Conservation (phyloP, 2,329 filamentous ascomycete genomes). For the Clarireedia paspali region DNA sequence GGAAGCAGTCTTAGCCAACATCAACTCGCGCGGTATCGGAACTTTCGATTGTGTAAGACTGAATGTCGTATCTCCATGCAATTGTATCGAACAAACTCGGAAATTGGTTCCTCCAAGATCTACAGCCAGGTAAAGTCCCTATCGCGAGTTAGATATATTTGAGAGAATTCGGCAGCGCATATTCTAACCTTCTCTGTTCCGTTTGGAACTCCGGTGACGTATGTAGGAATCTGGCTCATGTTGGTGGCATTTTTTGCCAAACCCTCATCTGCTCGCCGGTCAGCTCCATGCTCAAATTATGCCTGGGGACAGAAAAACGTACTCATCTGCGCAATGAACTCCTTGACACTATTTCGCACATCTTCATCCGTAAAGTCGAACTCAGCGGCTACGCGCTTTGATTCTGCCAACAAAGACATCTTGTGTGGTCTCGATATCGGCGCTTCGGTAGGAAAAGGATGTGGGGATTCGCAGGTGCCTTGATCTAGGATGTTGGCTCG, state of each 20-base stretch:
- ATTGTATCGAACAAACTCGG: slow-evolving; percentile 87
- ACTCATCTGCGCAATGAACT: slow-evolving; percentile 85
- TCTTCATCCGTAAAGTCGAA: slow-evolving; percentile 78
- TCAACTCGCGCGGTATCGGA: slow-evolving; percentile 79
- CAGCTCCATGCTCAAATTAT: slow-evolving; percentile 16
- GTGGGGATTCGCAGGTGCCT: slow-evolving; percentile 46
- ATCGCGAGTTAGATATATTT: background rate
- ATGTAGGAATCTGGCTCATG: slow-evolving; percentile 93
- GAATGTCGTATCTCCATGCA: slow-evolving; percentile 94
- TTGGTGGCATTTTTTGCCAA: slow-evolving; percentile 69
- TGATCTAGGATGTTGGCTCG: slow-evolving; percentile 35
- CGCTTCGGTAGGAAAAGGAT: slow-evolving; percentile 45
- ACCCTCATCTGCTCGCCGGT: slow-evolving; percentile 60
- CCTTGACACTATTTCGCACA: slow-evolving; percentile 71
- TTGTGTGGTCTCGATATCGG: slow-evolving; percentile 48
- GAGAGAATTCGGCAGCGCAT: background rate
- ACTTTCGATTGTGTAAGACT: slow-evolving; percentile 89
- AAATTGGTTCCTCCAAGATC: slow-evolving; percentile 99
- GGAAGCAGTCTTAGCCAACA: slow-evolving; percentile 78
- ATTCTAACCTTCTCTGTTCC: slow-evolving; percentile 82
- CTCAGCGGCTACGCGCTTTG: slow-evolving; percentile 70
- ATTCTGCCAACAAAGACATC: slow-evolving; percentile 62
- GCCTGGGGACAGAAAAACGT: slow-evolving; percentile 28
- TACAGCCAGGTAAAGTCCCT: slow-evolving; percentile 89
- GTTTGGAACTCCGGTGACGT: slow-evolving; percentile 92